A percentile compares a stretch with the other conserved stretches of the same genome.
These are phyloP conservation scores for Rhexocercosporidium sp. DNA, from an alignment of 2,329 filamentous ascomycete genomes.

Conservation along the genomic window DNA sequence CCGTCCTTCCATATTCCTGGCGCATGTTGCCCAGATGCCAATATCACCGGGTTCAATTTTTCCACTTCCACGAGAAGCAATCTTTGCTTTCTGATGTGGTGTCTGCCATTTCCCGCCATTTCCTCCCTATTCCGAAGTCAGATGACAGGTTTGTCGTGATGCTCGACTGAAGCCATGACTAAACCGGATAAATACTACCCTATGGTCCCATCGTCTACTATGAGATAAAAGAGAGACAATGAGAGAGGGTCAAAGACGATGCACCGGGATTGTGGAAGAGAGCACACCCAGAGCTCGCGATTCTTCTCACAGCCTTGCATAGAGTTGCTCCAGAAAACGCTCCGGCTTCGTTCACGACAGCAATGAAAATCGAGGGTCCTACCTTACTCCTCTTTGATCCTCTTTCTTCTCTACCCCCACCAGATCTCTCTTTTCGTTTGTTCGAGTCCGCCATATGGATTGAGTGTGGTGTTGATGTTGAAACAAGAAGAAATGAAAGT, in stretches of 20 bases:
- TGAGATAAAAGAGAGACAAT: neutral
- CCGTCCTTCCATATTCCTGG: conserved; percentile 72
- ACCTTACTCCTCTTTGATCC: conserved; percentile 38
- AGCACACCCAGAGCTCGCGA: neutral
- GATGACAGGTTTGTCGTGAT: neutral
- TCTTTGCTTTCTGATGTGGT: conserved; percentile 59
- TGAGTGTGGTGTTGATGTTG: neutral
- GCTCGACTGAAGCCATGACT: neutral
- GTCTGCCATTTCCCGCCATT: conserved; percentile 66
- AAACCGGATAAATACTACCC: neutral
- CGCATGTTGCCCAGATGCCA: conserved; percentile 81
- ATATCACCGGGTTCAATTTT: conserved; percentile 69
- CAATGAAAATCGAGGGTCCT: conserved; percentile 14
- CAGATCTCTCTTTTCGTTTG: conserved; percentile 34
- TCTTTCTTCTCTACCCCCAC: conserved; percentile 26
- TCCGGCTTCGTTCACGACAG: neutral
- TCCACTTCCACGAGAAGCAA: conserved; percentile 49
- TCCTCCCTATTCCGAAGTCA: conserved; percentile 45
- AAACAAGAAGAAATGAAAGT: neutral
- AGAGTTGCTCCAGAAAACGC: neutral
- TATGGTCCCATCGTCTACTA: neutral
- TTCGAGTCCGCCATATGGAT: conserved; percentile 35
- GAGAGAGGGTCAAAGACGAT: neutral
- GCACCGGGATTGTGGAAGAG: no score
- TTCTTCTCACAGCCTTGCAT: neutral